Evolutionary conservation across 345 rosid genomes (phyloP).

Genomic region (Streptanthus diversifolius): DNA sequence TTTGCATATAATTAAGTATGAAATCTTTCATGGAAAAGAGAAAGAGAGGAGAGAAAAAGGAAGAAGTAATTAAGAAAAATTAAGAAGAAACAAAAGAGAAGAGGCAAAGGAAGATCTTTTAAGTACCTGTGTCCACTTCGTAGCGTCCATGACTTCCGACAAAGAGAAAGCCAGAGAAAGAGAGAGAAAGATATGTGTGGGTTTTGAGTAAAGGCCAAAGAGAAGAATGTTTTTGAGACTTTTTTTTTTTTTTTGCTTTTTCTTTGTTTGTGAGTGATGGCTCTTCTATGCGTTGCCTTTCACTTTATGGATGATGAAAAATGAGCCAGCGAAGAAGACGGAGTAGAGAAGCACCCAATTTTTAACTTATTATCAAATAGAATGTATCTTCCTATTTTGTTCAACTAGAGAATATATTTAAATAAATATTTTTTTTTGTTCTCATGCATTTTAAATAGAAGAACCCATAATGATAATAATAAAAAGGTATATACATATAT

Average conservation of each 20-base stretch:
- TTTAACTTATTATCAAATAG: slow-evolving; percentile 17
- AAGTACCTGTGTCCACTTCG: slow-evolving; percentile 43
- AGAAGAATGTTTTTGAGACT: slow-evolving; percentile 30
- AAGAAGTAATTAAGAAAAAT: slow-evolving; percentile 1
- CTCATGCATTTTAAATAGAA: not conserved
- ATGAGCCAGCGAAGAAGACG: slow-evolving; percentile 37
- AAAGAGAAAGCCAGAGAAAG: slow-evolving; percentile 37
- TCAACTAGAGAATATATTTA: not conserved
- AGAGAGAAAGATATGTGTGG: slow-evolving; percentile 28
- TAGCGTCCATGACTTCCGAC: slow-evolving; percentile 40
- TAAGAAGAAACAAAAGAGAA: slow-evolving; percentile 25
- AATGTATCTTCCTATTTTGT: not conserved
- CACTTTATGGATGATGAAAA: slow-evolving; percentile 36
- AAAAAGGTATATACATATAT: not conserved
- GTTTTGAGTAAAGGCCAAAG: slow-evolving; percentile 24
- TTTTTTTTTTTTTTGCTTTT: slow-evolving; percentile 24
- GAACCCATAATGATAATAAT: not conserved
- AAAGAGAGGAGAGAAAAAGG: slow-evolving; percentile 1
- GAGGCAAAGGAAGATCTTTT: slow-evolving; percentile 26
- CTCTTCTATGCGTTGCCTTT: slow-evolving; percentile 36
- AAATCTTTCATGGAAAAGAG: not conserved
- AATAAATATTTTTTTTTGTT: not conserved
- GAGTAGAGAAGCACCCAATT: slow-evolving; percentile 25
- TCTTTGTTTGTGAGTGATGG: slow-evolving; percentile 33
- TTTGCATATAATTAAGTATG: not conserved